These are phyloP conservation scores for Brassica cretica DNA, from an alignment of 345 rosid genomes.

Conservation along the genomic window DNA sequence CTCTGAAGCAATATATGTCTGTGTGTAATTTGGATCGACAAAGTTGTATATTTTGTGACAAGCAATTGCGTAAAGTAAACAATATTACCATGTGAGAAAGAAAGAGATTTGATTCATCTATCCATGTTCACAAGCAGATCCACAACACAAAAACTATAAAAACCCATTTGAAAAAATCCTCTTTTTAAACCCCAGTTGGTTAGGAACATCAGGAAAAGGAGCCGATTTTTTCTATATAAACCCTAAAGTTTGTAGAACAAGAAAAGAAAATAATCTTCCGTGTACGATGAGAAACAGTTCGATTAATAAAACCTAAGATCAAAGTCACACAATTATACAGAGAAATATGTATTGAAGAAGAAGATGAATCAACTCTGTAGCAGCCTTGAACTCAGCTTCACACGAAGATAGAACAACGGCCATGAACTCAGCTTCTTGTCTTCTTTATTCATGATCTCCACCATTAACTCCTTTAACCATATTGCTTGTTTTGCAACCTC, in stretches of 20 bases:
- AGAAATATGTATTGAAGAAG: too few relatives aligned
- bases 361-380: too few relatives aligned
- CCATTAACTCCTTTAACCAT: too few relatives aligned
- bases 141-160: not conserved
- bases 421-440: too few relatives aligned
- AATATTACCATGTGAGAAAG: not conserved
- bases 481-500: too few relatives aligned
- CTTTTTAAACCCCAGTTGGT: not conserved
- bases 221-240: conserved; percentile 2
- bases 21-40: not conserved
- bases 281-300: conserved; percentile 14
- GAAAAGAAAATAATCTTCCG: not conserved
- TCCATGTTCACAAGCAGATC: not conserved
- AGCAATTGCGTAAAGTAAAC: not conserved
- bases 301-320: conserved; percentile 22
- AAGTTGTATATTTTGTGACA: not conserved
- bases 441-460: too few relatives aligned
- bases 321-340: not conserved
- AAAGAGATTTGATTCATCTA: not conserved
- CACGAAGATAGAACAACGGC: too few relatives aligned
- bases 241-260: not conserved
- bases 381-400: too few relatives aligned
- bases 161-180: not conserved
- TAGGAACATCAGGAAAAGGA: too few relatives aligned
- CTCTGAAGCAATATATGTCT: not conserved